phyloP scores from a whole-genome alignment of 768 basidiomycete species.

The Lactifluus rugatus region DNA sequence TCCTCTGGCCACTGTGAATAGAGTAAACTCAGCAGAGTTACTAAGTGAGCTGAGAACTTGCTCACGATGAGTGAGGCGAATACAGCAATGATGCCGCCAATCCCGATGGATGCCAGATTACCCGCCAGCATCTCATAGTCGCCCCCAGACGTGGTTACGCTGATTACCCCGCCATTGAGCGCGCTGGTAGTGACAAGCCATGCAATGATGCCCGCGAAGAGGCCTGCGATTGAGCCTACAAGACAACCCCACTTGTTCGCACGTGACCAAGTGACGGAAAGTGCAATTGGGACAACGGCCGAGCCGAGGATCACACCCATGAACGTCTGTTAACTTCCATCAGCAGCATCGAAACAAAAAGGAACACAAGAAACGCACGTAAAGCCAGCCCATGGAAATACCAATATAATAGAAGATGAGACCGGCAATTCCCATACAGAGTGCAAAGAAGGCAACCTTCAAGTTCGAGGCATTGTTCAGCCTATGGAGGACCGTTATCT shows the following conservation, averaged over 20 bases:
- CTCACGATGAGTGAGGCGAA: conserved; percentile 54
- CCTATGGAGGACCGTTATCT: background rate
- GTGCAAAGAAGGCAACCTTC: conserved; percentile 57
- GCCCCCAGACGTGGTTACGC: conserved; percentile 37
- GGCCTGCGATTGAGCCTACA: conserved; percentile 59
- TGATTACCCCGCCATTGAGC: conserved; percentile 61
- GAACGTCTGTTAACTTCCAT: conserved; percentile 46
- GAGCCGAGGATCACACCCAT: conserved; percentile 84
- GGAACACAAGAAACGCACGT: conserved; percentile 40
- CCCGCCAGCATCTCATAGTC: conserved; percentile 77
- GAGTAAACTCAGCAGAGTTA: background rate
- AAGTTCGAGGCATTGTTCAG: background rate
- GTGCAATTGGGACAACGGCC: conserved; percentile 78
- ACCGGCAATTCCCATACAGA: conserved; percentile 77
- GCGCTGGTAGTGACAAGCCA: conserved; percentile 79
- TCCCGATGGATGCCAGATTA: conserved; percentile 75
- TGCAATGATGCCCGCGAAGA: conserved; percentile 58
- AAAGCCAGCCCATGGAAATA: conserved; percentile 90
- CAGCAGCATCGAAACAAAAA: background rate
- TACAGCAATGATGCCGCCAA: conserved; percentile 70
- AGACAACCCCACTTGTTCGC: conserved; percentile 84
- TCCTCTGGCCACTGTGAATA: conserved; percentile 59
- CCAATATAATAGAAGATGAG: conserved; percentile 85
- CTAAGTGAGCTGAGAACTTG: background rate
- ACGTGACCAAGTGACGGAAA: conserved; percentile 76